Conservation (phyloP, 345 rosid species). For the Populus simonii region DNA sequence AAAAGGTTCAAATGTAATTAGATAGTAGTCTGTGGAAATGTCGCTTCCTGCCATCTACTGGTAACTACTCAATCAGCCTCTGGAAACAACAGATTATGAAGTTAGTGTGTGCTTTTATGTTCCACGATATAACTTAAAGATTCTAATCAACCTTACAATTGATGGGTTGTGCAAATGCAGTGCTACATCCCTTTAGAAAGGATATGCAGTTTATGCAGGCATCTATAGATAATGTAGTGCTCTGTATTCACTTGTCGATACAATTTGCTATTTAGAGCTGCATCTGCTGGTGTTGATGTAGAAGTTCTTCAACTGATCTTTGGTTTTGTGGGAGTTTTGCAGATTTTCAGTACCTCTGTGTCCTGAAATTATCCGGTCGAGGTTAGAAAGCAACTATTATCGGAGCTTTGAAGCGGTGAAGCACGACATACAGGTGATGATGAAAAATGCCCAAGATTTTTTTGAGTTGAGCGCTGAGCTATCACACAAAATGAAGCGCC, state of each 20-base stretch:
- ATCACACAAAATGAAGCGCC: conserved; percentile 11
- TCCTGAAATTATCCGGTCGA: conserved; percentile 20
- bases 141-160: neutral
- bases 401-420: conserved; percentile 24
- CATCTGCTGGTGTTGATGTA: neutral
- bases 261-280: neutral
- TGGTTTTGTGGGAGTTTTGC: neutral
- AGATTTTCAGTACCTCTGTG: conserved; percentile 32
- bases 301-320: neutral
- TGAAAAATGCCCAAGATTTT: conserved; percentile 23
- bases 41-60: too few relatives aligned
- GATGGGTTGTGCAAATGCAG: neutral
- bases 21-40: too few relatives aligned
- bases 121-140: too few relatives aligned
- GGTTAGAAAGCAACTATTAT: conserved; percentile 26
- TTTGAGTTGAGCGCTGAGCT: conserved; percentile 11
- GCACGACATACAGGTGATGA: conserved; percentile 27
- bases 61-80: too few relatives aligned
- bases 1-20: neutral
- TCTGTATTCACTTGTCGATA: neutral
- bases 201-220: neutral
- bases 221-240: neutral
- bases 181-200: neutral
- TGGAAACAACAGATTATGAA: too few relatives aligned
- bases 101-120: too few relatives aligned